Evolutionary conservation across 2,329 filamentous ascomycete genomes (phyloP), one percentile per base, ranked within the genome.

Genomic region (Cadophora gregata): DNA sequence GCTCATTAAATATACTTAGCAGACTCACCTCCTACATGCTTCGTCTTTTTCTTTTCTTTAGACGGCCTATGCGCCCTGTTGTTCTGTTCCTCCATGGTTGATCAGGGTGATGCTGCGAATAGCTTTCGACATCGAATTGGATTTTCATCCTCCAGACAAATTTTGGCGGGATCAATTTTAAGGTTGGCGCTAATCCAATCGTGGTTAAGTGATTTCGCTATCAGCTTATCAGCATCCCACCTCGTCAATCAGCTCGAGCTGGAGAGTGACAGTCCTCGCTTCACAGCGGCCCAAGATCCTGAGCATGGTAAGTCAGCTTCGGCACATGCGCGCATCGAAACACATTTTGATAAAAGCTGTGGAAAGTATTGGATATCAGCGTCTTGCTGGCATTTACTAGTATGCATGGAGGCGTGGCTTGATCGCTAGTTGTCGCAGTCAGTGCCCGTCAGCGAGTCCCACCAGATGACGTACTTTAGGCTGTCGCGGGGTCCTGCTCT

Each of bases 1-100:
- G 38, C 27, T 4, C 24, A 27, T 38, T 9, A 7, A 14, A 25
- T 38, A n/a, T 25, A 38, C 12, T 10, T 6, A 8, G 48, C n/a
- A 19, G 19, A 77, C 79, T 67, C 75, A 87, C 86, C 88, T 77
- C 88, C 89, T 51, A 88, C 80, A 75, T 83, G 84, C 79, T 90
- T 87, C 84, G 96, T 96, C 85, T 96, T 87, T 84, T 96, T 96
- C 84, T 96, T 97, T 81, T 96, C 92, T 81, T 97, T 97, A 33
- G 89, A 83, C 76, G 92, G 89, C 76, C 94, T 86, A 84, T 98
- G 95, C 75, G 93, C 87, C 80, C 93, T 89, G 77, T 98, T 93
- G 53, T 85, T 80, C 82, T 97, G 94, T 69, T 93, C 86, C 78
- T 94, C 91, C 91, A 93, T 94, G 27, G 47, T 68, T 45, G 21